Evolutionary conservation across 176 grass and related monocot genomes (phyloP), one percentile per base, ranked within the genome.

Genomic region (Oryza glaberrima): DNA sequence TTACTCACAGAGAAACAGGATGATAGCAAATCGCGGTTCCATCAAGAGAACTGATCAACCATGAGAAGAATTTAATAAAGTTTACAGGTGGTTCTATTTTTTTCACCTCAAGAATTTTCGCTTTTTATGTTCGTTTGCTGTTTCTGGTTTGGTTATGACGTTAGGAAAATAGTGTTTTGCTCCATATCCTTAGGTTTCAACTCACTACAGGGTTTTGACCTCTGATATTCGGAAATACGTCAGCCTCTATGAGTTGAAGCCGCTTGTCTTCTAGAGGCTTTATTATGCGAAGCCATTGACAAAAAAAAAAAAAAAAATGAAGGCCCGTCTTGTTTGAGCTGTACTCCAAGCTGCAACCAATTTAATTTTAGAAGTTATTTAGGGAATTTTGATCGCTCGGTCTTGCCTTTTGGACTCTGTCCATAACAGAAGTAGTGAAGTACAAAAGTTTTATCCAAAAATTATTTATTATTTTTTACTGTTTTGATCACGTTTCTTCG

Each of bases 11-110:
- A 65, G 58, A 61, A 85, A 63, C 65, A 70, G 16, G 12, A 41
- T 34, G 7, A 36, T 47, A 90, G 26, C 45, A 79, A 45, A 79
- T 67, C 43, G 5, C n/a, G 40, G 14, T 23, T 58, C 8, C n/a
- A 41, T 69, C 48, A 36, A 15, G 41, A 65, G 5, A 48, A 32
- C 16, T 49, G 70, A 83, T 65, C 70, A 76, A 72, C 25, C 54
- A 19, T 84, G 38, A 6, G 48, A 86, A 77, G 38, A 40, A 69
- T 19, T 17, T 54, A 7, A 19, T 30, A 69, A 84, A 49, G 35
- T 48, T 34, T 12, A 32, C 32, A 78, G 22, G n/a, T 9, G 19
- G n/a, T 28, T 20, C 28, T 30, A 61, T 70, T 11, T 28, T 28
- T 36, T 22, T 40, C 12, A 22, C 3, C 1, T 14, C 0, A 30